Conservation (phyloP, 2,329 filamentous ascomycete species). For the Botryotinia globosa region DNA sequence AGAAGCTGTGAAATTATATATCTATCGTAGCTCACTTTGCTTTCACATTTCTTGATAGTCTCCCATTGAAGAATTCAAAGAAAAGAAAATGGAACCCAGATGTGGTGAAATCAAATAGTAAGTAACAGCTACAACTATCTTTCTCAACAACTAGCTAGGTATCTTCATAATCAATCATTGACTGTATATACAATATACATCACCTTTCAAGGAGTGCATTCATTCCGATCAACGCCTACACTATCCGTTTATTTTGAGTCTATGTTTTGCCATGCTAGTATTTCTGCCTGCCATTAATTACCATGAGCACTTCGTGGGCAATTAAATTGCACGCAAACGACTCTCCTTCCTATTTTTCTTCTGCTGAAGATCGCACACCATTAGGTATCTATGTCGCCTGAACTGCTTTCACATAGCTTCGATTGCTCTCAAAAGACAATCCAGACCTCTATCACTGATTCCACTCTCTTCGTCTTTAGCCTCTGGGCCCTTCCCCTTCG, state of each 20-base stretch:
- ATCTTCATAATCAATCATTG: not conserved
- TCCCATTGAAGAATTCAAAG: not conserved
- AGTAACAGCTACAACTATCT: not conserved
- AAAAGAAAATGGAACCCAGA: not conserved
- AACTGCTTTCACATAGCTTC: conserved; percentile 49
- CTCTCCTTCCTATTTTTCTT: not conserved
- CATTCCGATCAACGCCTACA: not conserved
- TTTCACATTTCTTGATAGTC: not conserved
- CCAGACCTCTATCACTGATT: conserved; percentile 51
- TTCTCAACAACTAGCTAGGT: not conserved
- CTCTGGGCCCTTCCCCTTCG: conserved; percentile 43
- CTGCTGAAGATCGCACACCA: not conserved
- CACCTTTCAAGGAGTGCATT: not conserved
- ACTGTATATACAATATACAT: not conserved
- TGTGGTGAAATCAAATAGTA: not conserved
- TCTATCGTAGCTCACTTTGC: not conserved
- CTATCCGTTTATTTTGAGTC: not conserved
- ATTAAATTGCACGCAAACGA: not conserved
- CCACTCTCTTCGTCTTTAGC: conserved; percentile 38
- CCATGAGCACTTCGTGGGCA: conserved; percentile 2
- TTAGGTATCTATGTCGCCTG: not conserved
- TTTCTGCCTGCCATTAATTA: not conserved
- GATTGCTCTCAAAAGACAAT: conserved; percentile 60
- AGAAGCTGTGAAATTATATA: not conserved
- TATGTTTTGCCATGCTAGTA: not conserved